Percentiles rank a stretch among this genome's conserved stretches.
Evolutionary conservation across 2,329 filamentous ascomycete species (phyloP).

Genomic region (Coniochaeta sp.): DNA sequence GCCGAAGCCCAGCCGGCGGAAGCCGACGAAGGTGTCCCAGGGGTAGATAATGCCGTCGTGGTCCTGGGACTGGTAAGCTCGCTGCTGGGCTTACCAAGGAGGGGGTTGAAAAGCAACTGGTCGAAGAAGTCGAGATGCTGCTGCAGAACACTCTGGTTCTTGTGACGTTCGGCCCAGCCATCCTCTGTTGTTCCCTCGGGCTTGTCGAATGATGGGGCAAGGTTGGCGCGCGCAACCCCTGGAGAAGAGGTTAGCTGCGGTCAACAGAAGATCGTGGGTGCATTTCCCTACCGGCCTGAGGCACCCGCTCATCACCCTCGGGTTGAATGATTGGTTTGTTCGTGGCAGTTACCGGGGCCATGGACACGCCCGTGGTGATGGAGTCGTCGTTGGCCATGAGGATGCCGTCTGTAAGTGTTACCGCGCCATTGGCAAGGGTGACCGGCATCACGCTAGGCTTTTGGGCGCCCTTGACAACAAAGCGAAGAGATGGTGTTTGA

Average conservation of each 20-base stretch:
- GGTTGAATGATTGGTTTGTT: neutral
- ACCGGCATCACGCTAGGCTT: neutral
- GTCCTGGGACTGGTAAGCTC: slow-evolving; percentile 15
- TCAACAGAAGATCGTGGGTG: neutral
- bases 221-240: slow-evolving; percentile 12
- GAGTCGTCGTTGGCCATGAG: neutral
- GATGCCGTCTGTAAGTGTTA: neutral
- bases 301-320: neutral
- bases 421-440: too few relatives aligned
- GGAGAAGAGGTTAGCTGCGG: neutral
- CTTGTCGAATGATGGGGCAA: slow-evolving; percentile 8
- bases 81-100: neutral
- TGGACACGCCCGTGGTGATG: neutral
- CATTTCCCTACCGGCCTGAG: neutral
- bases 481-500: too few relatives aligned
- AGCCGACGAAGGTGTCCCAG: slow-evolving; percentile 29
- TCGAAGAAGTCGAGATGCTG: slow-evolving; percentile 36
- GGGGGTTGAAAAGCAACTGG: slow-evolving; percentile 1
- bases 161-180: slow-evolving; percentile 1
- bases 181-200: slow-evolving; percentile 9
- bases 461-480: neutral
- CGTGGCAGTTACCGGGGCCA: neutral
- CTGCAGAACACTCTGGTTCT: slow-evolving; percentile 25
- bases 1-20: slow-evolving; percentile 31
- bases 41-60: slow-evolving; percentile 31